These are phyloP conservation scores for Zymoseptoria pseudotritici DNA, from an alignment of 2,329 filamentous ascomycete species.

Conservation along the genomic window DNA sequence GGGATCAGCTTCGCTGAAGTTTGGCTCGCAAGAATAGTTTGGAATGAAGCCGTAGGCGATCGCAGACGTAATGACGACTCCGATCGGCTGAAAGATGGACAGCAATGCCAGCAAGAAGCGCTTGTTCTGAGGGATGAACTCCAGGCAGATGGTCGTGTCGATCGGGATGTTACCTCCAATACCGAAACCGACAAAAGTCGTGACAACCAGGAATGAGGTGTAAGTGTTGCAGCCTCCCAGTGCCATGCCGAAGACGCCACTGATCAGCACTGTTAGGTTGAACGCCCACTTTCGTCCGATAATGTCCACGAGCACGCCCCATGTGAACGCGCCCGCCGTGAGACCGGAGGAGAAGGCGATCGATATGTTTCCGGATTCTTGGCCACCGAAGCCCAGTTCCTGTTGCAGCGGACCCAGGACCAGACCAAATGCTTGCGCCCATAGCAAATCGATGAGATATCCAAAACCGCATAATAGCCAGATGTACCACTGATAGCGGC, in stretches of 20 bases:
- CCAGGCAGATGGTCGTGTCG: slow-evolving; percentile 49
- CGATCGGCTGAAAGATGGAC: slow-evolving; percentile 50
- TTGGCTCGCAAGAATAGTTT: slow-evolving; percentile 44
- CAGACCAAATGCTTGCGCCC: slow-evolving; percentile 53
- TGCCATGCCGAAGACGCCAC: slow-evolving; percentile 47
- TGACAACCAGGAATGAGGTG: slow-evolving; percentile 45
- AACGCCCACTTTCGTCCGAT: slow-evolving; percentile 50
- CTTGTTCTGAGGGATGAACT: slow-evolving; percentile 47
- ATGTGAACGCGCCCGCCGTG: slow-evolving; percentile 49
- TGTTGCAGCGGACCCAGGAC: slow-evolving; percentile 48
- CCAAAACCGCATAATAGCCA: slow-evolving; percentile 49
- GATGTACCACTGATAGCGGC: slow-evolving; percentile 44
- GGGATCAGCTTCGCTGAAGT: slow-evolving; percentile 38
- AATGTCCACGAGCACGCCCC: slow-evolving; percentile 50
- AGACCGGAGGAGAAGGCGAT: slow-evolving; percentile 48
- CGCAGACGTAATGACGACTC: slow-evolving; percentile 45
- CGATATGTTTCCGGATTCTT: slow-evolving; percentile 42
- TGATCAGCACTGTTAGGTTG: slow-evolving; percentile 51
- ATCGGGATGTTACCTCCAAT: slow-evolving; percentile 49
- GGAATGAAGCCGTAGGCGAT: slow-evolving; percentile 50
- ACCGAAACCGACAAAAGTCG: slow-evolving; percentile 49
- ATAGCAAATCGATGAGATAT: slow-evolving; percentile 50
- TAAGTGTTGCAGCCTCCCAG: slow-evolving; percentile 46
- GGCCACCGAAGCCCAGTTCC: slow-evolving; percentile 46
- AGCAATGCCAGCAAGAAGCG: slow-evolving; percentile 47